Conservation (phyloP, 106 monocot species). For the Cymbidium sinense region DNA sequence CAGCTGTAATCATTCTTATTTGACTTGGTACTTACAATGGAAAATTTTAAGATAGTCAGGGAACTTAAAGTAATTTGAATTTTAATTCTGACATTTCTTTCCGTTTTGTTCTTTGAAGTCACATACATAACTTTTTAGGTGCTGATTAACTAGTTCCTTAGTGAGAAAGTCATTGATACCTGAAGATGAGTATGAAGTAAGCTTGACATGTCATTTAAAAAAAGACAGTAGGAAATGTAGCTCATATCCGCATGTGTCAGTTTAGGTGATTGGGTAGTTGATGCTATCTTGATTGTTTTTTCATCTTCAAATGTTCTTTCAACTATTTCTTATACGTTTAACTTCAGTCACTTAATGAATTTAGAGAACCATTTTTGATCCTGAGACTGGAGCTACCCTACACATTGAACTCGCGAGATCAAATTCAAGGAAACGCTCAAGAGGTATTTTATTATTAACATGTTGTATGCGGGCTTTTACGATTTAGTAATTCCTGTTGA, state of each 20-base stretch:
- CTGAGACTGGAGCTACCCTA: slow-evolving; percentile 47
- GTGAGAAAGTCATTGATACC: background rate
- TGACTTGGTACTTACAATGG: background rate
- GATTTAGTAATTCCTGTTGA: background rate
- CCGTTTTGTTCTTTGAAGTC: background rate
- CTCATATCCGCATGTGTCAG: background rate
- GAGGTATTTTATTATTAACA: slow-evolving; percentile 27
- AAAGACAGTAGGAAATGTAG: background rate
- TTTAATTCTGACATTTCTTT: background rate
- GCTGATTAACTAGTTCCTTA: background rate
- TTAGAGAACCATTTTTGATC: slow-evolving; percentile 64
- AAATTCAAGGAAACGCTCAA: slow-evolving; percentile 63
- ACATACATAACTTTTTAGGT: background rate
- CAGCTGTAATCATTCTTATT: background rate
- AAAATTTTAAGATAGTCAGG: background rate
- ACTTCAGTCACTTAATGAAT: background rate
- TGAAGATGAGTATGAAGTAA: background rate
- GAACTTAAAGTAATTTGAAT: background rate
- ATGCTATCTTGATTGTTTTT: background rate
- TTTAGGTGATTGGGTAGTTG: background rate
- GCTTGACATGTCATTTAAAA: background rate
- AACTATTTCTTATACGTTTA: background rate
- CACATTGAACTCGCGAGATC: slow-evolving; percentile 86
- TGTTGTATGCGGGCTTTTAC: background rate
- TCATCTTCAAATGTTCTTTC: background rate